Percentiles rank a stretch among this genome's conserved stretches.
These are phyloP conservation scores for Pyrenophora graminea DNA, from an alignment of 2,329 filamentous ascomycete species.

Conservation along the genomic window DNA sequence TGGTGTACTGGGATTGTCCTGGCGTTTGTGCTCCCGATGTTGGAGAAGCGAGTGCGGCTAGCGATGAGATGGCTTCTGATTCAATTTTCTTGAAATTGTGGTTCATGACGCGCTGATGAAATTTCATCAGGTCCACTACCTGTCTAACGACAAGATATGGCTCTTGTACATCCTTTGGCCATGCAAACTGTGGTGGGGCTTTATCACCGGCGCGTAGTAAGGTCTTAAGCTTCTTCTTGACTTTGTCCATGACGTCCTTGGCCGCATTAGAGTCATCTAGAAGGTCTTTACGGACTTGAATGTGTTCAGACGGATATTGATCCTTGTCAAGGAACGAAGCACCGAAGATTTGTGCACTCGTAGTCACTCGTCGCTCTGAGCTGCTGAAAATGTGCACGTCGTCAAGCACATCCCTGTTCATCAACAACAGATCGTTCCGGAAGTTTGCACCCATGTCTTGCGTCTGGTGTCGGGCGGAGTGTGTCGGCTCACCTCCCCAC, in stretches of 20 bases:
- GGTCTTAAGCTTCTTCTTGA: constrained; percentile 98
- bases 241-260: constrained; percentile 99
- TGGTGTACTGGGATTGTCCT: constrained; percentile 43
- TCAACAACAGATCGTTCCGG: constrained; percentile 88
- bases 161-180: constrained; percentile 91
- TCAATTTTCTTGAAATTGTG: constrained; percentile 86
- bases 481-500: constrained; percentile 97
- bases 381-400: constrained; percentile 96
- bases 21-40: constrained; percentile 42
- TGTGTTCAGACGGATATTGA: constrained; percentile 81
- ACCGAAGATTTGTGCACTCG: constrained; percentile 95
- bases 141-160: constrained; percentile 89
- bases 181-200: constrained; percentile 94
- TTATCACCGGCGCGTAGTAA: constrained; percentile 90
- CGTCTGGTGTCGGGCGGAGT: constrained; percentile 93
- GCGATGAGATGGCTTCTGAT: constrained; percentile 65
- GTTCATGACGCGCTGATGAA: constrained; percentile 92
- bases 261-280: constrained; percentile 97
- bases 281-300: constrained; percentile 89
- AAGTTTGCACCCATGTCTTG: constrained; percentile 95
- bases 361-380: constrained; percentile 90
- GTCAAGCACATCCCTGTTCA: constrained; percentile 89
- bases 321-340: constrained; percentile 86
- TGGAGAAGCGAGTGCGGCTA: constrained; percentile 50
- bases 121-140: constrained; percentile 96